Evolutionary conservation across 805 yeast genomes (phyloP).

Genomic region (Saturnispora dispora): DNA sequence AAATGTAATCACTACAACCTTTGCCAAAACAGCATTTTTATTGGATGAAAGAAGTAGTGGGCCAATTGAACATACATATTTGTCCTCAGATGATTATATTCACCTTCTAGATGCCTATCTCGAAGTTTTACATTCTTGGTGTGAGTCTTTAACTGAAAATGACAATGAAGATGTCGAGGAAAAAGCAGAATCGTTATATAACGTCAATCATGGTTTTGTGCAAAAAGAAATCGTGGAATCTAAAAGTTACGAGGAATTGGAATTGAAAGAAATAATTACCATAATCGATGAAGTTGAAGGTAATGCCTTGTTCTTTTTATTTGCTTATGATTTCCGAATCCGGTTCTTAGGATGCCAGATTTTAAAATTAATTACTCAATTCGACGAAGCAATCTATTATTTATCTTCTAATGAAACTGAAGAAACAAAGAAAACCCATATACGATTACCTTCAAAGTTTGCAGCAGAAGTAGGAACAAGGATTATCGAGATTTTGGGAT

Average conservation of each 20-base stretch:
- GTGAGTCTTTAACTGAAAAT: constrained; percentile 45
- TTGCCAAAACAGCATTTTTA: constrained; percentile 70
- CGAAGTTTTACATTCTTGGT: constrained; percentile 76
- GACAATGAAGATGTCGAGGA: constrained; percentile 21
- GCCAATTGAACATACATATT: constrained; percentile 45
- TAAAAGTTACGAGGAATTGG: constrained; percentile 51
- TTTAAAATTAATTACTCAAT: constrained; percentile 68
- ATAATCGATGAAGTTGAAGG: constrained; percentile 94
- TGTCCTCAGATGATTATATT: constrained; percentile 54
- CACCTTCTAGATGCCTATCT: constrained; percentile 60
- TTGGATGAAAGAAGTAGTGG: constrained; percentile 62
- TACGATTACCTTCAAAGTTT: constrained; percentile 56
- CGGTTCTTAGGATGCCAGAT: constrained; percentile 71
- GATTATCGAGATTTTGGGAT: constrained; percentile 66
- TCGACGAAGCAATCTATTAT: constrained; percentile 74
- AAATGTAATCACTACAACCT: constrained; percentile 57
- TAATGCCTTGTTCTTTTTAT: constrained; percentile 82
- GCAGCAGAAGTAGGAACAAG: constrained; percentile 75
- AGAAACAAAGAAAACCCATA: constrained; percentile 30
- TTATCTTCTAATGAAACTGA: constrained; percentile 19
- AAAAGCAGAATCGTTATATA: constrained; percentile 27
- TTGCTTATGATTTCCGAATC: constrained; percentile 74
- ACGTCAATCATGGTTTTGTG: constrained; percentile 27
- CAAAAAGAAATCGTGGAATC: constrained; percentile 35
- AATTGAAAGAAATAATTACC: constrained; percentile 70